phyloP scores from a whole-genome alignment of 2,329 filamentous ascomycete genomes.

The Arthrobotrys sphaeroides region DNA sequence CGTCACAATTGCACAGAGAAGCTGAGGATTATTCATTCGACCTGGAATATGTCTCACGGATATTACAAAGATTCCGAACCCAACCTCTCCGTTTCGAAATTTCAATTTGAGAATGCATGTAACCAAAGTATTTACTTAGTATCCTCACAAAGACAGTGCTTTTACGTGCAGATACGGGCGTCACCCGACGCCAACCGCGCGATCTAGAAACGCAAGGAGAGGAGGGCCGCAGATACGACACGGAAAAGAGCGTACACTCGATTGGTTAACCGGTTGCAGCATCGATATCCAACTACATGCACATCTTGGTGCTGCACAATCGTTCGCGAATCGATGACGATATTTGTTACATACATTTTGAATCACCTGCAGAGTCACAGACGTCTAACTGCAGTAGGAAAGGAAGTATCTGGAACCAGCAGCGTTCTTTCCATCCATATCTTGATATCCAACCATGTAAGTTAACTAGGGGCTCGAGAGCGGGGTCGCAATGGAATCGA shows the following conservation, averaged over 20 bases:
- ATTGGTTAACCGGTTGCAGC: not conserved
- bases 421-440: no score
- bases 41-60: conserved; percentile 1
- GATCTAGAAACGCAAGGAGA: not conserved
- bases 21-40: not conserved
- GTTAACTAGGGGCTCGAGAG: no score
- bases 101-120: conserved; percentile 5
- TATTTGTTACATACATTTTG: no score
- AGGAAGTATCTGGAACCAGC: no score
- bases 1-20: no score
- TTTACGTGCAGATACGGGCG: not conserved
- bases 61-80: not conserved
- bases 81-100: not conserved
- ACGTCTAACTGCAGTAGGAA: no score
- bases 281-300: not conserved
- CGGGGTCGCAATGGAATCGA: no score
- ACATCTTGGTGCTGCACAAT: not conserved
- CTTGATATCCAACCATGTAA: no score
- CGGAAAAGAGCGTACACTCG: not conserved
- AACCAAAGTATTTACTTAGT: not conserved
- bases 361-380: no score
- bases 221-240: not conserved
- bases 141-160: not conserved
- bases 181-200: not conserved
- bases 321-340: no score